Base-by-base conservation (phyloP, 768 basidiomycete species). In the Hypholoma fasciculare region DNA sequence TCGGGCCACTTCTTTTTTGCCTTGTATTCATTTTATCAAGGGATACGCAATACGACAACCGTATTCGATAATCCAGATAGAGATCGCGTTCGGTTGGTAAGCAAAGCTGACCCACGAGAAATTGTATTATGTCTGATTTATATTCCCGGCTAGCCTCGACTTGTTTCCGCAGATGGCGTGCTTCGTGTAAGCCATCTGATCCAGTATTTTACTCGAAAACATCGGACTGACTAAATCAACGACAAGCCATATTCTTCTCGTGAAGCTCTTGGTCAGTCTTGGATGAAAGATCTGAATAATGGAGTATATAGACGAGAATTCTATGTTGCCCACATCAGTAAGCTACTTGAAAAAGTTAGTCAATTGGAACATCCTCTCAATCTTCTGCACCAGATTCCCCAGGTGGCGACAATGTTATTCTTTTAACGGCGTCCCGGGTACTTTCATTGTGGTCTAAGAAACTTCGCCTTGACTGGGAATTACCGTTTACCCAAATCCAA, bases 31-130 rank as follows among this genome's bases (percentile, higher is more conserved):
- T 47, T 13, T 34, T 52, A 23, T 40, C 2, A 30, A 94, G 93
- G 96, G 26, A 96, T 99, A 61, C 87, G 97, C 46, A 99, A 99
- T 67, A 99, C 97, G 0, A 98, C 97, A 0, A 98, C 95, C 2
- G 96, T 98, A 2, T 99, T 98, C 61, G 97, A 98, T 70, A 91
- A 86, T 60, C 89, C 90, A 12, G 89, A 89, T 36, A 82, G 95
- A 55, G 96, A 98, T 66, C 88, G 96, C 17, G 84, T 90, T 43
- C 81, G 97, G 67, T 74, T 90, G 66, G 92, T 90, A 56, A 69
- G 87, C 73, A 8, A 20, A 55, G 27, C n/a, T 48, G 13, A 52
- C n/a, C 34, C 26, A 9, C 51, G 4, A 36, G 8, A 5, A 20
- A 9, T 44, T 23, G 44, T 38, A 46, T n/a, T 56, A 7, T 13